Base-by-base conservation (phyloP, 75 land plant genomes). In the Selaginella tamariscina region DNA sequence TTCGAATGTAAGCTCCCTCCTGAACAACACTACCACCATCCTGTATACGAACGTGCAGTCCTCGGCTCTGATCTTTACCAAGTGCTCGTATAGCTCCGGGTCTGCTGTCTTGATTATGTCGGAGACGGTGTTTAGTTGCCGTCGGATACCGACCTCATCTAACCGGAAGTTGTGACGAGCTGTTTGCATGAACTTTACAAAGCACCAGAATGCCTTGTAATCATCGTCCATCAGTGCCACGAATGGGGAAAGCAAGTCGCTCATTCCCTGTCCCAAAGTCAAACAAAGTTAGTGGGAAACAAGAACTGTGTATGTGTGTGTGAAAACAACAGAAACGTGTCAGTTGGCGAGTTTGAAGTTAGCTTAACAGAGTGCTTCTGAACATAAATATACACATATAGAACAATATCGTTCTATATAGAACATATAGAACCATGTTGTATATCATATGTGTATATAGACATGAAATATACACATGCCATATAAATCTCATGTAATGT, bases 191-290 rank as follows among this genome's bases (percentile, higher is more conserved):
- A 59, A 59, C 18, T n/a, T 59, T 5, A 26, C 62, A n/a, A 59
- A 59, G 26, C 27, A 59, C 62, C 62, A 59, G 62, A 59, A 59
- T 5, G 62, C 62, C 62, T 59, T 5, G 26, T 59, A n/a, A n/a
- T 59, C 62, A n/a, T 59, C 62, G 26, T 59, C 62, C 62, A 59
- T 59, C 8, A 59, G 62, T 5, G 62, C 62, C 9, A 59, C 62
- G 26, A 59, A 59, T n/a, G 62, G 62, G 8, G 62, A 59, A n/a
- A 59, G 62, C 62, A 59, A 59, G 26, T 59, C 62, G 21, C 62
- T 59, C 62, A 59, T 59, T 9, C 62, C 62, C 62, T n/a, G n/a
- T n/a, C n/a, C n/a, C n/a, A n/a, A n/a, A n/a, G n/a, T n/a, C n/a
- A n/a, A n/a, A n/a, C n/a, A n/a, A n/a, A n/a, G n/a, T n/a, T n/a